Percentiles rank a stretch among this genome's conserved stretches.
Conservation (phyloP, 306 rosid genomes). For the Acacia confusa region DNA sequence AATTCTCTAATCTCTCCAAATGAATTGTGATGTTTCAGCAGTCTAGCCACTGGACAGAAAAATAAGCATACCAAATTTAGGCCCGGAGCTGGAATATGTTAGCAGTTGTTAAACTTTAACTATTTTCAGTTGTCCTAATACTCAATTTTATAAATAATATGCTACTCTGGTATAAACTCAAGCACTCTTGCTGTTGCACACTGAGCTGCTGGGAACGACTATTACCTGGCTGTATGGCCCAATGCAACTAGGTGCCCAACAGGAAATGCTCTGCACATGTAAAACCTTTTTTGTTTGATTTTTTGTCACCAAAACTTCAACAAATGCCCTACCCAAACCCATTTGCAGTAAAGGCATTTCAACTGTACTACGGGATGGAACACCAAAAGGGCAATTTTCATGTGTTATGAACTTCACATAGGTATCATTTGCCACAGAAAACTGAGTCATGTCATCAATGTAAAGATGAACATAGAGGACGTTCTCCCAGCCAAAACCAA, state of each 20-base stretch:
- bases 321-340: conserved; percentile 69
- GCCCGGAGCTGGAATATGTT: neutral
- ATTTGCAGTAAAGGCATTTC: conserved; percentile 72
- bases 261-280: conserved; percentile 92
- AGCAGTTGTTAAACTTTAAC: conserved; percentile 5
- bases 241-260: conserved; percentile 99
- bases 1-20: neutral
- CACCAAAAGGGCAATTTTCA: conserved; percentile 85
- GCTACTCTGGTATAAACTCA: conserved; percentile 17
- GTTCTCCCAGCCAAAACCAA: conserved; percentile 80
- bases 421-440: conserved; percentile 76
- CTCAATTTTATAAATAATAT: conserved; percentile 12
- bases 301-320: conserved; percentile 81
- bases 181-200: conserved; percentile 19
- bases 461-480: conserved; percentile 89
- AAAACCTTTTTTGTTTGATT: conserved; percentile 78
- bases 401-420: conserved; percentile 78
- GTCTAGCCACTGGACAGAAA: neutral
- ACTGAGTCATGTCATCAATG: conserved; percentile 80
- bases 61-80: neutral
- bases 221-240: conserved; percentile 98
- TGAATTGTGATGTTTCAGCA: neutral
- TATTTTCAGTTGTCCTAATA: conserved; percentile 15
- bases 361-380: conserved; percentile 95
- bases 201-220: neutral